These are phyloP conservation scores for Fusarium paranaense DNA, from an alignment of 2,329 filamentous ascomycete genomes.

Conservation along the genomic window DNA sequence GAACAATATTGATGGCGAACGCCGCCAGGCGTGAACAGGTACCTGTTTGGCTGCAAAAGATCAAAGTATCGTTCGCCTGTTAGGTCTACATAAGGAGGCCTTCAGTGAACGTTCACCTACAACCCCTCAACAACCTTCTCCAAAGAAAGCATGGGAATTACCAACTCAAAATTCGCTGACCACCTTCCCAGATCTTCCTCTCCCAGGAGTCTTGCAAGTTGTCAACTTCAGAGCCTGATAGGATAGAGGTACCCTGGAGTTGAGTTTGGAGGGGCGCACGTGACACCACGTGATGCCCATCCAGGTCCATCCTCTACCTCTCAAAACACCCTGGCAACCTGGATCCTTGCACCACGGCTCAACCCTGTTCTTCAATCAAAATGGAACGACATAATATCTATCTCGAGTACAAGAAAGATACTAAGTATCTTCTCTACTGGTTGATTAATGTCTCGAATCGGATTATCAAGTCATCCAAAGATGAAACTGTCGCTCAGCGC, in stretches of 20 bases:
- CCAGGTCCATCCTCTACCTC: not conserved
- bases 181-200: not conserved
- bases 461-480: constrained; percentile 45
- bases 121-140: not conserved
- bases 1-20: not conserved
- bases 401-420: constrained; percentile 54
- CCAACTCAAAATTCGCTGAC: not conserved
- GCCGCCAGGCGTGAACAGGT: accelerated
- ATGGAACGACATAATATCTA: constrained; percentile 50
- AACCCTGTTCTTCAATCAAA: constrained; percentile 45
- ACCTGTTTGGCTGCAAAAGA: accelerated
- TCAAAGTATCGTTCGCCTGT: no score
- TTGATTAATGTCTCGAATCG: constrained; percentile 53
- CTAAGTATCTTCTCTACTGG: constrained; percentile 53
- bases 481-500: constrained; percentile 21
- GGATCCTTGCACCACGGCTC: constrained; percentile 49
- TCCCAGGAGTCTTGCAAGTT: not conserved
- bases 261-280: not conserved
- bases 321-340: not conserved
- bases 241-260: not conserved
- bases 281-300: not conserved
- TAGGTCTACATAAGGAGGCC: not conserved
- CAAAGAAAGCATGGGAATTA: not conserved
- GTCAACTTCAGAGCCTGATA: not conserved
- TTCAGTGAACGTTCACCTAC: not conserved